These are phyloP conservation scores for Colletotrichum tamarilloi DNA, from an alignment of 2,329 filamentous ascomycete species.

Conservation along the genomic window DNA sequence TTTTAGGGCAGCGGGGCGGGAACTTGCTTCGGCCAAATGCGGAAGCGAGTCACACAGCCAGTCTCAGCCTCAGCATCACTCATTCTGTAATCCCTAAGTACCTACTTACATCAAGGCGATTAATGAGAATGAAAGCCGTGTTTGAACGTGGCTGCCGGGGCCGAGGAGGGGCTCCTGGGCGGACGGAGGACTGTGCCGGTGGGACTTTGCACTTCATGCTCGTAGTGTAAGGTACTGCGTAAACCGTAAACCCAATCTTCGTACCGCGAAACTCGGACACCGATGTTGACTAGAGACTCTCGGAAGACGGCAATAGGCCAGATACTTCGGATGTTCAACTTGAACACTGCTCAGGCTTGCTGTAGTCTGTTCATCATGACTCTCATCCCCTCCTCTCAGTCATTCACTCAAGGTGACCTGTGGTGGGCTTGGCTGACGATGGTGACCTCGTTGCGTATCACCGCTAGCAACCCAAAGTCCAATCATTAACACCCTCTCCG, in stretches of 20 bases:
- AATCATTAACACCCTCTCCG: neutral
- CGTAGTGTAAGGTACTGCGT: no score
- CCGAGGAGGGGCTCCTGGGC: neutral
- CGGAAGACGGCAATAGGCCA: neutral
- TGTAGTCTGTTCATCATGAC: neutral
- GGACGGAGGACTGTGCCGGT: neutral
- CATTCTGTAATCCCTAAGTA: neutral
- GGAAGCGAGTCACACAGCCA: conserved; percentile 31
- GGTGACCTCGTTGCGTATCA: neutral
- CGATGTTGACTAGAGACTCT: neutral
- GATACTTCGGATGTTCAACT: neutral
- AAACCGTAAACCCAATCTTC: neutral
- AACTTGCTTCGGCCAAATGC: conserved; percentile 33
- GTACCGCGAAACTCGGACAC: neutral
- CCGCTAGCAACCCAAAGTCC: neutral
- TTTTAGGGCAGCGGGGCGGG: conserved; percentile 18
- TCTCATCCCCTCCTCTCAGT: neutral
- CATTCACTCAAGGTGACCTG: no score
- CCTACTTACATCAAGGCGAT: no score
- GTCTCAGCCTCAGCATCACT: neutral
- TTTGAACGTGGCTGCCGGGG: neutral
- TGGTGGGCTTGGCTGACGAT: neutral
- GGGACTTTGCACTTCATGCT: neutral
- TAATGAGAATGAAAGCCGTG: neutral
- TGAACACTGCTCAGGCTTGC: neutral